phyloP scores from a whole-genome alignment of 257 asterid species.

The Jasminum sambac region DNA sequence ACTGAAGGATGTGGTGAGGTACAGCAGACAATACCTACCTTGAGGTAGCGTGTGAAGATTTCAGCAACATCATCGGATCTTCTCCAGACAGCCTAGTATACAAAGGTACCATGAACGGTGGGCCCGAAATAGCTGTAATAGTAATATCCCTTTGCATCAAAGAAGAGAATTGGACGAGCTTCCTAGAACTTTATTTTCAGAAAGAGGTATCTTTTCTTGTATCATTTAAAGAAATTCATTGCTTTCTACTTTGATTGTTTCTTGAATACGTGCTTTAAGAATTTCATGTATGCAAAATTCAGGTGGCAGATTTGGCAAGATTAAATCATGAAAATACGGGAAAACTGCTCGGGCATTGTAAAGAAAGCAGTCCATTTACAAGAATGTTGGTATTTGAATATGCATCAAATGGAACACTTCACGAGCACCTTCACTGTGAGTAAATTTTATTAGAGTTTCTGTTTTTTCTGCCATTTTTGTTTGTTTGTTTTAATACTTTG shows the following conservation, averaged over 20 bases:
- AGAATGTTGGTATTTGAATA: conserved; percentile 94
- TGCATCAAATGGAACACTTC: conserved; percentile 91
- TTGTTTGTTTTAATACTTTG: background rate
- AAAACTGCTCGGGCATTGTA: conserved; percentile 81
- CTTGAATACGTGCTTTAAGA: conserved; percentile 14
- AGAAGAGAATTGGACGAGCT: conserved; percentile 88
- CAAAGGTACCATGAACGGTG: conserved; percentile 83
- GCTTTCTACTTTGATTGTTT: background rate
- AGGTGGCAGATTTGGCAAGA: conserved; percentile 94
- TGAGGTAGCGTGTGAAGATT: conserved; percentile 96
- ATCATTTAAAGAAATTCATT: background rate
- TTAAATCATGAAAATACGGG: conserved; percentile 69
- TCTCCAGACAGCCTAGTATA: conserved; percentile 76
- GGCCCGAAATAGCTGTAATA: conserved; percentile 89
- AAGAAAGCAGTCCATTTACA: conserved; percentile 76
- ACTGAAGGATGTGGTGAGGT: conserved; percentile 60
- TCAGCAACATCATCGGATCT: conserved; percentile 93
- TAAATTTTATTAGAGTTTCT: background rate
- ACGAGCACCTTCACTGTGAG: conserved; percentile 97
- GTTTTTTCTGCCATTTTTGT: background rate
- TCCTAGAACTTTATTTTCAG: conserved; percentile 86
- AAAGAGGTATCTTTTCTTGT: conserved; percentile 54
- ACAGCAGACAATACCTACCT: conserved; percentile 87
- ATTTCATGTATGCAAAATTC: conserved; percentile 8
- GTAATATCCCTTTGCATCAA: conserved; percentile 74